Evolutionary conservation across 331 rosid species (phyloP).

Genomic region (Malus hybrid): DNA sequence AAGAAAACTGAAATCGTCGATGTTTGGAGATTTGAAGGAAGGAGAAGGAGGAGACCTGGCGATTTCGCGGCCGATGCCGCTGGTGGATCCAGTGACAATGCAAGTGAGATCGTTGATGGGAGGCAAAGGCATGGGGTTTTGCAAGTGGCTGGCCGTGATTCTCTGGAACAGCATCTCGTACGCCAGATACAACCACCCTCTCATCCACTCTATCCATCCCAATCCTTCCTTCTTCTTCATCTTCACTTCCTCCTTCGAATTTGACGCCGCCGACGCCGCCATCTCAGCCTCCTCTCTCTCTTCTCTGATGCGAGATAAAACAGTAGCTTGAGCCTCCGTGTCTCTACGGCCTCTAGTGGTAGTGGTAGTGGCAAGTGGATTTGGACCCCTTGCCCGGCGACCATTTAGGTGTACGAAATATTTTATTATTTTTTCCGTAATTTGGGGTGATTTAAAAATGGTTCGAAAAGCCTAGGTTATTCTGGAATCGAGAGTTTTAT

Average conservation of each 20-base stretch:
- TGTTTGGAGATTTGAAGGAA: neutral
- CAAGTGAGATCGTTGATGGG: slow-evolving; percentile 68
- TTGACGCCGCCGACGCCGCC: slow-evolving; percentile 40
- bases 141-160: slow-evolving; percentile 79
- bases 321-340: neutral
- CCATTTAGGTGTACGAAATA: neutral
- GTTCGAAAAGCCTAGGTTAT: no score
- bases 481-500: no score
- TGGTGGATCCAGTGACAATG: slow-evolving; percentile 32
- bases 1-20: neutral
- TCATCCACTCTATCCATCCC: slow-evolving; percentile 86
- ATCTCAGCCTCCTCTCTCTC: slow-evolving; percentile 4
- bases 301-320: neutral
- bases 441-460: no score
- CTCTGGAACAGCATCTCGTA: slow-evolving; percentile 86
- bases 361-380: no score
- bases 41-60: slow-evolving; percentile 50
- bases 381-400: no score
- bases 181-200: slow-evolving; percentile 59
- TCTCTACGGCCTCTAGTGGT: neutral
- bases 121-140: slow-evolving; percentile 82
- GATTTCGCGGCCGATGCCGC: slow-evolving; percentile 78
- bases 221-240: slow-evolving; percentile 42
- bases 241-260: slow-evolving; percentile 19
- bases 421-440: no score